Conservation (phyloP, 441 rosid species). For the Mallotus japonicus region DNA sequence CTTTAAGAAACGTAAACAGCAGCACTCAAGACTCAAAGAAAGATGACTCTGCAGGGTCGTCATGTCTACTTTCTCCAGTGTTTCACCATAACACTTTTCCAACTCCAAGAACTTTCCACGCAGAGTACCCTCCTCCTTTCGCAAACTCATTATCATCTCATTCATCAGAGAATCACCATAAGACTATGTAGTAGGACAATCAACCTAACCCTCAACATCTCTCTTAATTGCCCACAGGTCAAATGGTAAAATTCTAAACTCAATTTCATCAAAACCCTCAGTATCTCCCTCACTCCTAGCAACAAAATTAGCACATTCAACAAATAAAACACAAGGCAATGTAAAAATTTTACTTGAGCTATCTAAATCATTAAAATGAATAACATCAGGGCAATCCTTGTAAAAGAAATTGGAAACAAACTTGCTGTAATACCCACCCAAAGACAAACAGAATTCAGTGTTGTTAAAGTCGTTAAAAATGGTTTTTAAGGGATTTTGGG, state of each 20-base stretch:
- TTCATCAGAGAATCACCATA: too few relatives aligned
- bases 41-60: too few relatives aligned
- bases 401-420: slow-evolving; percentile 54
- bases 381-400: slow-evolving; percentile 54
- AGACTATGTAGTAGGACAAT: slow-evolving; percentile 52
- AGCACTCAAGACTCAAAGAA: too few relatives aligned
- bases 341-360: slow-evolving; percentile 31
- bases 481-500: slow-evolving; percentile 8
- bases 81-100: too few relatives aligned
- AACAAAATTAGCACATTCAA: slow-evolving; percentile 53
- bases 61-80: too few relatives aligned
- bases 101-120: too few relatives aligned
- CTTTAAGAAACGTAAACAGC: too few relatives aligned
- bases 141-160: too few relatives aligned
- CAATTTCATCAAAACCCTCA: slow-evolving; percentile 18
- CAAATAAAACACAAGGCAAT: slow-evolving; percentile 23
- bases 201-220: slow-evolving; percentile 70
- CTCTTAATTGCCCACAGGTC: slow-evolving; percentile 48
- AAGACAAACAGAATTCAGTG: slow-evolving; percentile 45
- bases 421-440: slow-evolving; percentile 43
- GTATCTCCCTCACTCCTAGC: slow-evolving; percentile 25
- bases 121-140: too few relatives aligned
- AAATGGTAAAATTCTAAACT: slow-evolving; percentile 50
- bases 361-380: slow-evolving; percentile 37
- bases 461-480: slow-evolving; percentile 18